A percentile compares a stretch with the other conserved stretches of the same genome.
phyloP scores from a whole-genome alignment of 1,139 yeast genomes.

The Hansenula anomala region DNA sequence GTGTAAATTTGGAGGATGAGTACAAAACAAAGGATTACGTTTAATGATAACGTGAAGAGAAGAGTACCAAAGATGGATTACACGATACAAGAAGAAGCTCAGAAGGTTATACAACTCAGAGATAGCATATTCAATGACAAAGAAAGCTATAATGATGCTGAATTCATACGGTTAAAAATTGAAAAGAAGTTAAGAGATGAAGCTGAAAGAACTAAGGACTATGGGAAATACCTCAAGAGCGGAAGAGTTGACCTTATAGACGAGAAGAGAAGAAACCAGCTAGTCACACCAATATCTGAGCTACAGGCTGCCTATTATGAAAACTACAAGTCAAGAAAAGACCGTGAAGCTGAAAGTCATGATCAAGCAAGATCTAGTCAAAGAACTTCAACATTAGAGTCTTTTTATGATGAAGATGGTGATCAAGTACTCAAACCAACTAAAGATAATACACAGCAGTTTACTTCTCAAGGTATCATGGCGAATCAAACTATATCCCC shows the following conservation, averaged over 20 bases:
- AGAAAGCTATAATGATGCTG: conserved; percentile 2
- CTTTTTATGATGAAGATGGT: conserved; percentile 5
- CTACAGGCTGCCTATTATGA: conserved; percentile 16
- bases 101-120: conserved; percentile 12
- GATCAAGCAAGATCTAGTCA: background rate
- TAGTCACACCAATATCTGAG: conserved; percentile 11
- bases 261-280: conserved; percentile 5
- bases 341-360: conserved; percentile 5
- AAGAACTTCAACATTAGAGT: background rate
- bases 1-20: background rate
- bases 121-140: conserved; percentile 4
- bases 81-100: conserved; percentile 7
- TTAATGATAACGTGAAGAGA: background rate
- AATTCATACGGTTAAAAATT: conserved; percentile 9
- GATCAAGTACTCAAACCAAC: too few relatives aligned
- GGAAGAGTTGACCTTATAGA: conserved; percentile 20
- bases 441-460: too few relatives aligned
- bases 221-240: conserved; percentile 12
- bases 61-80: background rate
- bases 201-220: conserved; percentile 10
- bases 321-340: conserved; percentile 15
- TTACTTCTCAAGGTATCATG: too few relatives aligned
- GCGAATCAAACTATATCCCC: background rate
- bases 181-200: conserved; percentile 14
- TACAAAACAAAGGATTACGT: background rate